Percentiles rank a stretch among this genome's conserved stretches.
Conservation (phyloP, 1,139 yeast species). For the Saccharomycopsis hybrid region DNA sequence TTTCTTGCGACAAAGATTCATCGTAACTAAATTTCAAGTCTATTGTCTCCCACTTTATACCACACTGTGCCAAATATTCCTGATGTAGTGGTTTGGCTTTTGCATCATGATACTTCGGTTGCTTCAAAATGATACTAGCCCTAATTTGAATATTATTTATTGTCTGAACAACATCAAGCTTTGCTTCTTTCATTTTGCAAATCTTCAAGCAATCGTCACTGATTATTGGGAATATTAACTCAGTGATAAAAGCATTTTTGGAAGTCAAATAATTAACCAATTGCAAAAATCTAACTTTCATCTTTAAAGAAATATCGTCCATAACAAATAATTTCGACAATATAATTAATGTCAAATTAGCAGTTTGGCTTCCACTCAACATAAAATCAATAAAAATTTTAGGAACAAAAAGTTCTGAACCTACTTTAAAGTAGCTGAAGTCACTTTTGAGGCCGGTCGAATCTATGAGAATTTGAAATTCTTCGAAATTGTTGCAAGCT, state of each 20-base stretch:
- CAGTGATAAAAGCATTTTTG: not conserved
- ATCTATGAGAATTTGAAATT: slow-evolving; percentile 1
- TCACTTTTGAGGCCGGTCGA: slow-evolving; percentile 4
- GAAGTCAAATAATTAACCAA: slow-evolving; percentile 2
- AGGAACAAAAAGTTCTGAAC: not conserved
- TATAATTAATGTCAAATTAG: slow-evolving; percentile 1
- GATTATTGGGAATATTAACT: slow-evolving; percentile 13
- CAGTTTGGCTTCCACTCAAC: not conserved
- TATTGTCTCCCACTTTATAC: too few relatives aligned
- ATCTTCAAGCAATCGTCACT: slow-evolving; percentile 6
- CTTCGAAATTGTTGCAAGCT: not conserved
- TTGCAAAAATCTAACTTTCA: slow-evolving; percentile 5
- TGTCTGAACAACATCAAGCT: not conserved
- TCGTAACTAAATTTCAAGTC: too few relatives aligned
- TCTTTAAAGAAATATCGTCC: not conserved
- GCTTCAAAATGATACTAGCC: too few relatives aligned
- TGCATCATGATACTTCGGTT: too few relatives aligned
- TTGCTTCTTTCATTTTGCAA: not conserved
- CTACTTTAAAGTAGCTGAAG: not conserved
- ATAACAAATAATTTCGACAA: slow-evolving; percentile 3
- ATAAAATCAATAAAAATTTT: slow-evolving; percentile 6
- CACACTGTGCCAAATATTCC: too few relatives aligned
- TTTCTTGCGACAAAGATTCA: too few relatives aligned
- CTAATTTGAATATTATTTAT: slow-evolving; percentile 7
- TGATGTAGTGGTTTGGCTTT: too few relatives aligned